phyloP scores from a whole-genome alignment of 2,329 filamentous ascomycete genomes.

The Triangularia setosa region DNA sequence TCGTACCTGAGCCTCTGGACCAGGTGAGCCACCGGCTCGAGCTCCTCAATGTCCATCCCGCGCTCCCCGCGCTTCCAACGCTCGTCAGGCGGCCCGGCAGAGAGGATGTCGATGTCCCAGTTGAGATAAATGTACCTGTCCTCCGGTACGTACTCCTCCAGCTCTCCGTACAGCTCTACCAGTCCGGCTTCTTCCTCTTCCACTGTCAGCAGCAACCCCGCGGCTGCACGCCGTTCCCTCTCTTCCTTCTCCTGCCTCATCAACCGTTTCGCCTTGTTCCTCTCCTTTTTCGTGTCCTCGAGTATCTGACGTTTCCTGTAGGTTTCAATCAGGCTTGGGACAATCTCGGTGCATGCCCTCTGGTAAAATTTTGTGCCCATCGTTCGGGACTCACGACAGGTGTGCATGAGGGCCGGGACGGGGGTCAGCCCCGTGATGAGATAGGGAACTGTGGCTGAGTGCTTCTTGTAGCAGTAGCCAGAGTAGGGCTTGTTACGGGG shows the following conservation, averaged over 20 bases:
- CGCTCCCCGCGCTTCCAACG: neutral
- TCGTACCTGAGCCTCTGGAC: neutral
- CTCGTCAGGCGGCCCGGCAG: neutral
- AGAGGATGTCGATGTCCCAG: neutral
- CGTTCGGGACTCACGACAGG: neutral
- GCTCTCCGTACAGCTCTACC: neutral
- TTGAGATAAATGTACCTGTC: neutral
- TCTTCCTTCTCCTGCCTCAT: neutral
- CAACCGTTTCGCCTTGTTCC: neutral
- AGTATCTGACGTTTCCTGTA: neutral
- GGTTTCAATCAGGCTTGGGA: neutral
- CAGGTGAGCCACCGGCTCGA: neutral
- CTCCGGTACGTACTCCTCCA: neutral
- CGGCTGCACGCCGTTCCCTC: neutral
- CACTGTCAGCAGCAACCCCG: neutral
- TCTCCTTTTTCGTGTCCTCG: neutral
- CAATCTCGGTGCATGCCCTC: neutral
- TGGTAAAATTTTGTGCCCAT: neutral
- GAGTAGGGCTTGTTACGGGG: neutral
- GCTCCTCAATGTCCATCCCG: neutral
- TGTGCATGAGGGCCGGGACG: neutral
- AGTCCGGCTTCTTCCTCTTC: neutral
- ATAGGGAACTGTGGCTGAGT: neutral
- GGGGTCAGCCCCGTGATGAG: neutral
- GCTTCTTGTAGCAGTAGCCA: neutral